A percentile compares a stretch with the other conserved stretches of the same genome.
Evolutionary conservation across 2,329 filamentous ascomycete species (phyloP).

Genomic region (Thielaviopsis ethacetica): DNA sequence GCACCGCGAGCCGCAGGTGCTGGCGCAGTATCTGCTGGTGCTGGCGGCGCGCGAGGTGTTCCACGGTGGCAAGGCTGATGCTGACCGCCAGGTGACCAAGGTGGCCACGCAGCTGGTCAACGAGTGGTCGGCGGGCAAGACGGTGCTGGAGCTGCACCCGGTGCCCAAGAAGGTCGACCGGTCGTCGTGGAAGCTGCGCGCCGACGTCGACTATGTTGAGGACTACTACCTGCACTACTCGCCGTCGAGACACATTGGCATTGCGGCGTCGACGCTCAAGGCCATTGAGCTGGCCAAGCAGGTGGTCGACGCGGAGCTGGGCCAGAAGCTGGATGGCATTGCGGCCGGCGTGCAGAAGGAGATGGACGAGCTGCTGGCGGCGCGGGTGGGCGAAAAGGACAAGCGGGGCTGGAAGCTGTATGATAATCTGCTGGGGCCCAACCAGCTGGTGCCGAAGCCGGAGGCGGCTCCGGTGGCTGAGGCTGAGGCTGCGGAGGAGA

Average conservation of each 20-base stretch:
- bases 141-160: constrained; percentile 22
- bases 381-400: constrained; percentile 9
- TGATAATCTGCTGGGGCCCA: constrained; percentile 9
- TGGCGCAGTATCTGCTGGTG: constrained; percentile 27
- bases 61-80: constrained; percentile 18
- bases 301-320: constrained; percentile 23
- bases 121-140: constrained; percentile 25
- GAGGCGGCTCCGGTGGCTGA: background rate
- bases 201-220: constrained; percentile 12
- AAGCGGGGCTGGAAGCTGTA: constrained; percentile 10
- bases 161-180: constrained; percentile 2
- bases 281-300: constrained; percentile 30
- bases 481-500: background rate
- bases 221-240: constrained; percentile 23
- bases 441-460: constrained; percentile 4
- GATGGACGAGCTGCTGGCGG: constrained; percentile 19
- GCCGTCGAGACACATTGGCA: constrained; percentile 19
- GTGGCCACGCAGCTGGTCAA: constrained; percentile 22
- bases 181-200: constrained; percentile 15
- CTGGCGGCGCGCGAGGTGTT: constrained; percentile 24
- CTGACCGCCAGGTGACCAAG: constrained; percentile 21
- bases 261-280: constrained; percentile 23
- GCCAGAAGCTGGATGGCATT: constrained; percentile 23
- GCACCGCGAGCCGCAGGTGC: constrained; percentile 26
- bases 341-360: constrained; percentile 23